phyloP scores from a whole-genome alignment of 768 basidiomycete species.

The Amylocystis lapponica region DNA sequence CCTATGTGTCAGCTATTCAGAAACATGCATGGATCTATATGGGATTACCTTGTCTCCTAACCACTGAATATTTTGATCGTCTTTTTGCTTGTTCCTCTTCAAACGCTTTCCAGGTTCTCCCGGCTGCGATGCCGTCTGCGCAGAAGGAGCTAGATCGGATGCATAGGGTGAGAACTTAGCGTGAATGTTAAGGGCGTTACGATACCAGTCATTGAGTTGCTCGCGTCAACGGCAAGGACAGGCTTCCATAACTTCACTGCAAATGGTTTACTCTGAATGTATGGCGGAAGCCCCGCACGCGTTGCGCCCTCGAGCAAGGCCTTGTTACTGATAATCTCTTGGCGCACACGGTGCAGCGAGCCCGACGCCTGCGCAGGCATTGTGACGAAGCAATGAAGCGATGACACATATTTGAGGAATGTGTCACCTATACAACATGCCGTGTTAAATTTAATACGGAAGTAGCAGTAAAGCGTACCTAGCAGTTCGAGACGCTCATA shows the following conservation, averaged over 20 bases:
- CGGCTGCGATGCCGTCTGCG: too few relatives aligned
- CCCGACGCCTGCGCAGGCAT: constrained; percentile 63
- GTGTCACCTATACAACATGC: constrained; percentile 61
- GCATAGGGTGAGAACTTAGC: too few relatives aligned
- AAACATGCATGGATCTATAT: background rate
- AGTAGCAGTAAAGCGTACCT: constrained; percentile 38
- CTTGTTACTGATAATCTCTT: constrained; percentile 71
- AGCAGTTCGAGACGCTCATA: constrained; percentile 84
- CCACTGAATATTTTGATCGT: constrained; percentile 44
- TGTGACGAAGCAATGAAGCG: constrained; percentile 68
- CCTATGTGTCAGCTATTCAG: background rate
- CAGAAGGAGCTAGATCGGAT: too few relatives aligned
- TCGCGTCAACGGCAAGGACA: background rate
- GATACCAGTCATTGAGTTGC: too few relatives aligned
- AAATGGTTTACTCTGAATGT: constrained; percentile 70
- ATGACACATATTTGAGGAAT: constrained; percentile 74
- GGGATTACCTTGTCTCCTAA: constrained; percentile 69
- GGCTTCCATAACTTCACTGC: constrained; percentile 63
- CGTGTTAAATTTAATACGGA: constrained; percentile 3
- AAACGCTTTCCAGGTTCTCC: constrained; percentile 15
- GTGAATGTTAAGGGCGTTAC: too few relatives aligned
- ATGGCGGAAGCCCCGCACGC: constrained; percentile 58
- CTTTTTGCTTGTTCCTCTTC: constrained; percentile 36
- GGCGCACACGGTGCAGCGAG: constrained; percentile 58
- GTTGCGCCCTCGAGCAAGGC: constrained; percentile 51